Evolutionary conservation across 2,329 filamentous ascomycete genomes (phyloP), one percentile per base, ranked within the genome.

Genomic region (Plectosphaerella sp.): DNA sequence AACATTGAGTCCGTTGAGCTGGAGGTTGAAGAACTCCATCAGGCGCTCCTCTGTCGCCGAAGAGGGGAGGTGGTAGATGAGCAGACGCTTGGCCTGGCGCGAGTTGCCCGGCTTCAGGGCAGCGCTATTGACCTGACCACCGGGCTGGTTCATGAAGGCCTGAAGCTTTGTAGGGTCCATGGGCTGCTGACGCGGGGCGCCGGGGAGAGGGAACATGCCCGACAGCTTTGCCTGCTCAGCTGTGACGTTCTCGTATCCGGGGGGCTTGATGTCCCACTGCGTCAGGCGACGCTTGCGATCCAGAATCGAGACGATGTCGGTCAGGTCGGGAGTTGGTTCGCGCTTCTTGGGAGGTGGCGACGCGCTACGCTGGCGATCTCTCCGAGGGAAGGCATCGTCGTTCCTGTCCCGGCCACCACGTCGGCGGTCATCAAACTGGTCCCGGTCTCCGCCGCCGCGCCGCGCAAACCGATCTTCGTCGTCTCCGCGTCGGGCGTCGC

Each of bases 201-300:
- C 94, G 4, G 94, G 94, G 45, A 99, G 83, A 55, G 95, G 92
- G 76, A 99, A 99, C 94, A 99, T 97, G 75, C 93, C 88, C 59
- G 95, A 99, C 45, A 99, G 80, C 77, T 99, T 99, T 48, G 94
- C 95, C 70, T 99, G 95, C 71, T 99, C 95, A 20, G 94, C 91
- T 3, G 94, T 97, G 59, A 99, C 93, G 70, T 94, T 96, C 66
- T 99, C 95, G 65, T 99, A 99, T 45, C 94, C 93, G 15, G 91
- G 90, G 6, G 94, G 94, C 74, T 99, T 99, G 70, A 99, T 97
- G 69, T 99, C 95, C 94, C 94, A 99, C 71, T 99, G 95, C 36
- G 92, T 97, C 77, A 99, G 76, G 54, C 94, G 88, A 61, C 95
- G 87, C 77, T 92, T 94, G 62, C 93, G 87, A 64, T 93, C 87